Base-by-base conservation (phyloP, 2,329 filamentous ascomycete genomes). In the Fusarium setosum region DNA sequence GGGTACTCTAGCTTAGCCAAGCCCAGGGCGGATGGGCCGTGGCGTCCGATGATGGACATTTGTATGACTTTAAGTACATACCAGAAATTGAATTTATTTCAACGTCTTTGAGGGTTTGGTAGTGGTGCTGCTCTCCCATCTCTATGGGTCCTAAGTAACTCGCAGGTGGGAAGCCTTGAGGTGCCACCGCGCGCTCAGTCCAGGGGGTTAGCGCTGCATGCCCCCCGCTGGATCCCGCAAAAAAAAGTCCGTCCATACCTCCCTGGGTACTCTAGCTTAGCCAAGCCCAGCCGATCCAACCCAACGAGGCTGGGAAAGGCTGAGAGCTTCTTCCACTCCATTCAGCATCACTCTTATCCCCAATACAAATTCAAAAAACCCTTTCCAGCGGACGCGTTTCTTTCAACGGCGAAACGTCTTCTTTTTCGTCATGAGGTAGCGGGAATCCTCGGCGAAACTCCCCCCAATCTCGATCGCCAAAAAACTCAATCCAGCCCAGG, bases 241-340 rank as follows among this genome's bases (percentile, higher is more conserved):
- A 54, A 63, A 63, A 61, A 29, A 29, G 26, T 29, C 26, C 9
- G 26, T 29, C n/a, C n/a, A n/a, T n/a, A n/a, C n/a, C n/a, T n/a
- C n/a, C n/a, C n/a, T n/a, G n/a, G n/a, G n/a, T n/a, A n/a, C n/a
- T n/a, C n/a, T n/a, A n/a, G n/a, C n/a, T n/a, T n/a, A n/a, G n/a
- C n/a, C n/a, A n/a, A 29, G 35, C 50, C 50, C 15, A 29, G 15
- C 41, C 32, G 24, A 38, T 20, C 31, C 32, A 34, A 51, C 48
- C 63, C 40, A 61, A 60, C 68, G 61, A 72, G 69, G 69, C 69
- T 72, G 68, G 70, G 49, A 64, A 66, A 72, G 70, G 68, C 70
- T 72, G 68, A 70, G 45, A 56, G 26, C 38, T 42, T 48, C 44
- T 50, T 60, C 31, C 21, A 18, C 41, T 50, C 40, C 32, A 52